Percentiles rank a stretch among this genome's conserved stretches.
Conservation (phyloP, 805 yeast species). For the Lipomyces yamanashiensis region DNA sequence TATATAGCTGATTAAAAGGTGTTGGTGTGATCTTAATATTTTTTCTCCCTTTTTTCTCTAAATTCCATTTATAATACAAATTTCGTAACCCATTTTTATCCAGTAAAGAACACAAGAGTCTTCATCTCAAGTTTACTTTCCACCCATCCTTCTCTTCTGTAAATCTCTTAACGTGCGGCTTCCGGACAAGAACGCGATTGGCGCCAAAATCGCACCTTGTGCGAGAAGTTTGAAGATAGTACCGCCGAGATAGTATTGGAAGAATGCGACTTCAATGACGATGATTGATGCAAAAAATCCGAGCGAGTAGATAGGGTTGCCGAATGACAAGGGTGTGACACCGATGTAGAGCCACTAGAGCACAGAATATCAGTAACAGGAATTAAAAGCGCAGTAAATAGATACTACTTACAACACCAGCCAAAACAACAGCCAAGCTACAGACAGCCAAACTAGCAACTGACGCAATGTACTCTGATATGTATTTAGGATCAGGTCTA, state of each 20-base stretch:
- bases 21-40: no score
- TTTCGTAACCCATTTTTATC: neutral
- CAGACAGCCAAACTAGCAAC: constrained; percentile 54
- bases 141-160: constrained; percentile 38
- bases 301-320: constrained; percentile 30
- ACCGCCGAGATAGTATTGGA: constrained; percentile 61
- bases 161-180: constrained; percentile 64
- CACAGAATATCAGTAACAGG: neutral
- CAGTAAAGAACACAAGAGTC: neutral
- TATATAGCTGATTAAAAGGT: no score
- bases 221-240: constrained; percentile 64
- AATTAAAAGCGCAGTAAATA: neutral
- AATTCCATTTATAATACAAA: constrained; percentile 5
- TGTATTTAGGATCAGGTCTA: constrained; percentile 58
- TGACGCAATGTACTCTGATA: constrained; percentile 56
- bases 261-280: constrained; percentile 58
- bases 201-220: constrained; percentile 54
- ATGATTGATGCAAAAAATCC: constrained; percentile 56
- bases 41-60: neutral
- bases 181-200: constrained; percentile 64
- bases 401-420: constrained; percentile 42
- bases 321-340: constrained; percentile 31
- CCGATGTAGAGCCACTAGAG: constrained; percentile 37
- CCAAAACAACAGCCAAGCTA: constrained; percentile 50
- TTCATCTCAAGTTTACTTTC: constrained; percentile 16